These are phyloP conservation scores for Phylloporus rhodoxanthus DNA, from an alignment of 768 basidiomycete species.

Conservation along the genomic window DNA sequence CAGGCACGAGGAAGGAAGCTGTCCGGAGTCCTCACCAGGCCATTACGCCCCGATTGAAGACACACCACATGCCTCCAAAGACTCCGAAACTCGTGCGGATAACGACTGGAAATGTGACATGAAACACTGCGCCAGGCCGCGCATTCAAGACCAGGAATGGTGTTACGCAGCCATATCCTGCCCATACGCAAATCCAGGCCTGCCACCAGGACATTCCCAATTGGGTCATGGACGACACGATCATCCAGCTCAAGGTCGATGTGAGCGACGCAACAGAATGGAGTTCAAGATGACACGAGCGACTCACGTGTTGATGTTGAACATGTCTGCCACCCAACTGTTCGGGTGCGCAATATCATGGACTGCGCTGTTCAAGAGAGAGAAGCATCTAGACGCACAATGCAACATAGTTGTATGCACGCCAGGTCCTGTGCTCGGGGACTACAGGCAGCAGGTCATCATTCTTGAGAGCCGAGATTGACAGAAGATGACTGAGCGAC, in stretches of 20 bases:
- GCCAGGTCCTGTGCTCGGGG: slow-evolving; percentile 60
- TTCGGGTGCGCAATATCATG: slow-evolving; percentile 6
- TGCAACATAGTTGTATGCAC: slow-evolving; percentile 56
- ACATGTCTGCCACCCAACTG: slow-evolving; percentile 78
- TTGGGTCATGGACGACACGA: slow-evolving; percentile 69
- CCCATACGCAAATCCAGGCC: slow-evolving; percentile 76
- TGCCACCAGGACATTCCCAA: slow-evolving; percentile 78
- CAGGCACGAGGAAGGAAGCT: slow-evolving; percentile 13
- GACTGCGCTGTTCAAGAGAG: neutral
- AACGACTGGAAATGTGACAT: slow-evolving; percentile 73
- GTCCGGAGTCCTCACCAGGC: slow-evolving; percentile 48
- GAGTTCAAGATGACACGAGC: neutral
- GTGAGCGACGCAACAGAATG: neutral
- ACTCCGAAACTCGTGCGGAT: slow-evolving; percentile 72
- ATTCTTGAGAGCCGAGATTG: slow-evolving; percentile 40
- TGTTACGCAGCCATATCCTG: slow-evolving; percentile 53
- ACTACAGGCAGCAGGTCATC: slow-evolving; percentile 69
- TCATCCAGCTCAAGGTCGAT: slow-evolving; percentile 54
- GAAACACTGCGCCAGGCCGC: slow-evolving; percentile 69
- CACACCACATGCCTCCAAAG: slow-evolving; percentile 74
- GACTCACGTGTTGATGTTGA: slow-evolving; percentile 70
- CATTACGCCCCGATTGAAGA: slow-evolving; percentile 70
- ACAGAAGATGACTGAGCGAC: slow-evolving; percentile 5
- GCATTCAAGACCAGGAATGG: slow-evolving; percentile 75
- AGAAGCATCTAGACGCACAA: slow-evolving; percentile 39